Percentiles rank a stretch among this genome's conserved stretches.
Evolutionary conservation across 2,329 filamentous ascomycete species (phyloP).

Genomic region (Neofusicoccum sp.): DNA sequence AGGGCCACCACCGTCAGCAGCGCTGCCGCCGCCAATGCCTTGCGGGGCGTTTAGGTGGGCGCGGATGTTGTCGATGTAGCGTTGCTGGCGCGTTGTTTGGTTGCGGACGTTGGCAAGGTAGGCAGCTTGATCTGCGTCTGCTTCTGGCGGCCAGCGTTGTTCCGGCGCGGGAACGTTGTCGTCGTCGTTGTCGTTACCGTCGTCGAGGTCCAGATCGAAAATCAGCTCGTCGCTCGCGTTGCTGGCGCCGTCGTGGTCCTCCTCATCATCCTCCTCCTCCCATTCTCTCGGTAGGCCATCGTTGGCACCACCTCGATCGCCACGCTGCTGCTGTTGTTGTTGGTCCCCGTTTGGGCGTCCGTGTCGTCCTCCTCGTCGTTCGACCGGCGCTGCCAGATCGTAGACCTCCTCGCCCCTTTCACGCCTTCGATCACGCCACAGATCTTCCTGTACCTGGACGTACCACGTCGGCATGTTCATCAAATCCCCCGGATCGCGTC

Average conservation of each 20-base stretch:
- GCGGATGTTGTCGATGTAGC: neutral
- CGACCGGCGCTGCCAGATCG: neutral
- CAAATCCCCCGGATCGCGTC: neutral
- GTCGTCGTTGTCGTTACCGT: neutral
- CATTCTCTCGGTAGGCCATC: no score
- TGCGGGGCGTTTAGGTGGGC: neutral
- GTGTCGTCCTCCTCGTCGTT: neutral
- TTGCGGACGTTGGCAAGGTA: no score
- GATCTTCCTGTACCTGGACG: neutral
- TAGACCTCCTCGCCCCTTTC: neutral
- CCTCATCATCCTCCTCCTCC: neutral
- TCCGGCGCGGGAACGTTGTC: no score
- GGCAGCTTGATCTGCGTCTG: neutral
- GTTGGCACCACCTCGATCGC: no score
- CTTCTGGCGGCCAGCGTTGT: neutral
- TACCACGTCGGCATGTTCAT: neutral
- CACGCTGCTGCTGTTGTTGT: no score
- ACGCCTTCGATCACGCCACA: neutral
- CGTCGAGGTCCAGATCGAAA: neutral
- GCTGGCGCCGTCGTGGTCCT: no score
- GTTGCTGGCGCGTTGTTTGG: conserved; percentile 2
- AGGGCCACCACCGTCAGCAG: neutral
- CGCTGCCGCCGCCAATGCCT: neutral
- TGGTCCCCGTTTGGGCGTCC: no score
- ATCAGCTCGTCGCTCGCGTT: neutral